Base-by-base conservation (phyloP, 1,284 basidiomycete genomes). In the Athelia sp. region DNA sequence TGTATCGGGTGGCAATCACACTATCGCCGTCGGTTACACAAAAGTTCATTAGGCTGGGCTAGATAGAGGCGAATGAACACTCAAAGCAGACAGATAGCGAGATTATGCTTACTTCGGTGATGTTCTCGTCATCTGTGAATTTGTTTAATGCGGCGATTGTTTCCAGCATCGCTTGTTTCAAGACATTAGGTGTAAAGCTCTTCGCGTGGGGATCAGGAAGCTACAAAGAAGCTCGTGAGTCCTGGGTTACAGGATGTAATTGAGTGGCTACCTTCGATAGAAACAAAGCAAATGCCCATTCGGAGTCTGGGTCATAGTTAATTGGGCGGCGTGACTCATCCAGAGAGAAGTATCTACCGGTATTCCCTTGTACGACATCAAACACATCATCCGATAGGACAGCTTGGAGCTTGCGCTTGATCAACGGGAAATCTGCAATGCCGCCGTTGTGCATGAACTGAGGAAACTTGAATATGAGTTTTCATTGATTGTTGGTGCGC, bases 381-480 rank as follows among this genome's bases (percentile, higher is more conserved):
- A 92, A 98, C 36, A 92, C 78, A 54, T 88, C 83, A 61, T 98
- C 93, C 0, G 88, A 75, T 11, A 98, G 66, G 17, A 73, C 73
- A 34, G 72, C 73, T 62, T 95, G 93, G 2, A 98, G 67, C 31
- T 75, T 78, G 23, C 95, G 78, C 68, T 96, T 96, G 62, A 97
- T 81, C 52, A 76, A 71, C 35, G 71, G 68, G 65, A 97, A 98
- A 8, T 90, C 85, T 46, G 88, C 82, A 53, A 97, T 90, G 48
- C 82, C 84, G 47, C 91, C 94, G 57, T 97, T 97, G 66, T 97
- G 94, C 94, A 98, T 98, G 72, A 90, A 97, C 88, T 94, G 58
- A 6, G 13, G 55, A 48, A 34, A 48, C 40, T 49, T 26, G 38
- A 26, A 53, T 40, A 24, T 18, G 15, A 46, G 49, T 14, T 46